Percentiles rank a stretch among this genome's conserved stretches.
Evolutionary conservation across 305 asterid genomes (phyloP).

Genomic region (Fraxinus ornus): DNA sequence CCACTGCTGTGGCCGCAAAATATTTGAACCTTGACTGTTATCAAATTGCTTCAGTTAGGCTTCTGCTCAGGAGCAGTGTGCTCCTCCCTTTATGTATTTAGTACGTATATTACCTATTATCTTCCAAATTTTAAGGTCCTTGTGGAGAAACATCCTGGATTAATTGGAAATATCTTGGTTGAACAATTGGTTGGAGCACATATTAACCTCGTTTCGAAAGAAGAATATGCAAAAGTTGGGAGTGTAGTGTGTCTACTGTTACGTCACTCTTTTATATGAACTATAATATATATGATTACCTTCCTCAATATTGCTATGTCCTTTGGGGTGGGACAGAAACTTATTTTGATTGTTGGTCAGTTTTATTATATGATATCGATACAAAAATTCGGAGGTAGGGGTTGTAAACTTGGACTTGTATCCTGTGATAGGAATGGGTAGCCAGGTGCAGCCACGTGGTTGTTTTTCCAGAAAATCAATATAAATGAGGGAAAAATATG

Average conservation of each 20-base stretch:
- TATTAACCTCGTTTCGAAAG: conserved; percentile 84
- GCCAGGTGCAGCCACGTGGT: background rate
- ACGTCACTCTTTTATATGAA: background rate
- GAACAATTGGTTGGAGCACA: conserved; percentile 98
- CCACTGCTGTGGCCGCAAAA: conserved; percentile 92
- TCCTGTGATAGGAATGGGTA: background rate
- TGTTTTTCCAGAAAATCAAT: background rate
- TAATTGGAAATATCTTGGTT: conserved; percentile 90
- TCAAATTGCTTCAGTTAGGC: conserved; percentile 23
- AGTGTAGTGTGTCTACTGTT: conserved; percentile 50
- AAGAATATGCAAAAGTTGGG: conserved; percentile 82
- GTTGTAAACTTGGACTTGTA: background rate
- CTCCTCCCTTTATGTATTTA: background rate
- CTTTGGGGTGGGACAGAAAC: background rate
- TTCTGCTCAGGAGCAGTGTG: background rate
- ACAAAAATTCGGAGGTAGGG: background rate
- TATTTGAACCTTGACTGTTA: conserved; percentile 80
- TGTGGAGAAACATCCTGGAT: conserved; percentile 84
- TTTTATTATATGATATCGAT: background rate
- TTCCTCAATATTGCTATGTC: background rate
- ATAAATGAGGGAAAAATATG: background rate
- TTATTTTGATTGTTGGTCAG: background rate
- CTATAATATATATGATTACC: background rate
- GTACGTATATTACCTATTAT: conserved; percentile 8
- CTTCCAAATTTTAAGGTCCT: conserved; percentile 50